Evolutionary conservation across 2,329 filamentous ascomycete genomes (phyloP), one percentile per base, ranked within the genome.

Genomic region (Scytalidium lignicola): DNA sequence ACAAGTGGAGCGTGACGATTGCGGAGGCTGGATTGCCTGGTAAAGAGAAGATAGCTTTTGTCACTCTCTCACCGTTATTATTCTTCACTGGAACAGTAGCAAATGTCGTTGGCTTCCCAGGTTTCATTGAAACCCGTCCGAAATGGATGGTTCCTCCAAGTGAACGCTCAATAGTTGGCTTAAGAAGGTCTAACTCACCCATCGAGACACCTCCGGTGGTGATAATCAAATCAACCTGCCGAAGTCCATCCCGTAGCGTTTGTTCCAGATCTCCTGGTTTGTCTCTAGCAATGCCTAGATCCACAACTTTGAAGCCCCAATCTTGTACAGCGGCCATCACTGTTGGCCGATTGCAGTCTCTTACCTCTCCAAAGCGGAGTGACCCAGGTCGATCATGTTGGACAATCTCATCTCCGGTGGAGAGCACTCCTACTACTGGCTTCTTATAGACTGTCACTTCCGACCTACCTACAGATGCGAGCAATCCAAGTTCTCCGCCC

Each of bases 71-170:
- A 18, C 83, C 80, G 1, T 61, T 63, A 53, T 79, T 78, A 51
- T 80, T 73, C 66, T 83, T 84, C 37, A 79, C 73, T 1, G 88
- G 84, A 0, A 97, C 79, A 0, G 90, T 96, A 2, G 93, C 93
- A 66, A 99, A 99, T 0, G 93, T 99, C 0, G 91, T 96, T 2
- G 93, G 93, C 69, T 97, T 99, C 3, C 93, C 93, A 0, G 93
- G 93, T 72, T 99, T 99, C 93, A 99, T 97, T 48, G 86, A 81
- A 2, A 99, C 93, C 2, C 93, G 86, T 20, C 93, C 93, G 60
- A 99, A 99, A 68, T 96, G 93, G 57, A 99, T 96, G 0, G 85
- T 93, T 7, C 93, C 93, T 49, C 90, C 90, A 1, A 99, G 79
- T 1, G 83, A 77, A 40, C 92, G 85, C 72, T 97, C 93, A 60